These are phyloP conservation scores for Elsinoe ampelina DNA, from an alignment of 2,329 filamentous ascomycete species.

Conservation along the genomic window DNA sequence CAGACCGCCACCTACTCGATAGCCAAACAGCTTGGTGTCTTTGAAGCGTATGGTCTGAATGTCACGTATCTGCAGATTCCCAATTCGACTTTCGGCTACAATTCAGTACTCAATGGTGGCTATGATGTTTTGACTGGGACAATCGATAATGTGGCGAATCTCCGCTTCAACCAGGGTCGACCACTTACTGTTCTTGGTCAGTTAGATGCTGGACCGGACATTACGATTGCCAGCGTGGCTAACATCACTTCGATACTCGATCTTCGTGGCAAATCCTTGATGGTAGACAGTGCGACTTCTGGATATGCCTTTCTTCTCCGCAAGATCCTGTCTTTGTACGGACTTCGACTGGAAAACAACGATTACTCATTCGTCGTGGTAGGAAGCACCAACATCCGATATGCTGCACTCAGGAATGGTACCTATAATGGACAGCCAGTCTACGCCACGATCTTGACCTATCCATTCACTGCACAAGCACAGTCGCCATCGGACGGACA, in stretches of 20 bases:
- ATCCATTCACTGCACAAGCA: constrained; percentile 22
- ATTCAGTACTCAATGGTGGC: constrained; percentile 19
- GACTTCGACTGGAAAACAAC: constrained; percentile 16
- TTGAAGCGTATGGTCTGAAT: constrained; percentile 23
- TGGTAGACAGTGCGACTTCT: constrained; percentile 24
- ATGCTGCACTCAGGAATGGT: constrained; percentile 22
- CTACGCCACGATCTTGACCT: constrained; percentile 26
- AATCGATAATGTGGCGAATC: constrained; percentile 26
- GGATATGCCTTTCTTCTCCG: constrained; percentile 24
- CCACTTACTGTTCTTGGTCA: constrained; percentile 25
- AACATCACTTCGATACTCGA: constrained; percentile 22
- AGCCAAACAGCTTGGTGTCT: constrained; percentile 25
- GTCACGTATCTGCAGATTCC: constrained; percentile 25
- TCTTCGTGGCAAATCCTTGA: constrained; percentile 23
- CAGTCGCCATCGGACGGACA: background rate
- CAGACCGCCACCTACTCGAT: constrained; percentile 26
- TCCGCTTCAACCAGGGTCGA: constrained; percentile 23
- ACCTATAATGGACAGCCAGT: constrained; percentile 23
- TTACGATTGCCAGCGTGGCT: constrained; percentile 23
- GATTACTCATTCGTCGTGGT: constrained; percentile 22
- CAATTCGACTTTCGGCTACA: constrained; percentile 23
- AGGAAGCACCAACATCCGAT: constrained; percentile 24
- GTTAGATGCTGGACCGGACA: constrained; percentile 26
- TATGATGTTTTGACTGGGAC: constrained; percentile 26
- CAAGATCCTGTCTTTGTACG: constrained; percentile 18